Conservation (phyloP, 2,329 filamentous ascomycete genomes). For the Albifimbria verrucaria region DNA sequence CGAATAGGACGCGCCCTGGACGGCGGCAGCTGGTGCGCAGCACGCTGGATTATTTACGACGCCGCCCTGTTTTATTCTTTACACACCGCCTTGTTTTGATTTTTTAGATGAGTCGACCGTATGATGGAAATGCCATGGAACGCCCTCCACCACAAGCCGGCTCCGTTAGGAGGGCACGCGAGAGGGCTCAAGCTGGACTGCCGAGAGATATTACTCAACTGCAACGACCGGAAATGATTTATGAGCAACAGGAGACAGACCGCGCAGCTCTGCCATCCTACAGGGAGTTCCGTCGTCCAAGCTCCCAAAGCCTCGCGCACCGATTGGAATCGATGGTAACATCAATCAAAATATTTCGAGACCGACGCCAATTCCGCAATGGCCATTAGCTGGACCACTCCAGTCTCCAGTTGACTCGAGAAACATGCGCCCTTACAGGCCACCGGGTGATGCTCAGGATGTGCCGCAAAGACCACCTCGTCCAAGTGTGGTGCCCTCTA, state of each 20-base stretch:
- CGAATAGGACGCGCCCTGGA: conserved; percentile 11
- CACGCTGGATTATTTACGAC: conserved; percentile 10
- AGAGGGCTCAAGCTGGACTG: conserved; percentile 43
- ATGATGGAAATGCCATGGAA: conserved; percentile 54
- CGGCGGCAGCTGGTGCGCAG: conserved; percentile 14
- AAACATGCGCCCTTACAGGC: conserved; percentile 43
- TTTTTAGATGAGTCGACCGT: conserved; percentile 51
- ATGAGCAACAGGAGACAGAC: conserved; percentile 21
- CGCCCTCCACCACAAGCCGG: conserved; percentile 38
- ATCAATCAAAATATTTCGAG: conserved; percentile 46
- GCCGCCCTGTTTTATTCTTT: conserved; percentile 8
- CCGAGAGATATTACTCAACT: conserved; percentile 16
- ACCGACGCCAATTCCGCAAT: conserved; percentile 51
- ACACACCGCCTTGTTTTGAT: conserved; percentile 11
- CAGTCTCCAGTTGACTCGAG: conserved; percentile 26
- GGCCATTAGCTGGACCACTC: conserved; percentile 45
- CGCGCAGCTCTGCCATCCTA: conserved; percentile 23
- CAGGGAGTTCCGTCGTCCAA: conserved; percentile 16
- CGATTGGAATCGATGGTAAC: conserved; percentile 16
- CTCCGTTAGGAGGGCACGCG: conserved; percentile 53
- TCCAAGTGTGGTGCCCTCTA: conserved; percentile 57
- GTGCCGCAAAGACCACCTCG: conserved; percentile 57
- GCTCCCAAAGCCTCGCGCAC: conserved; percentile 12
- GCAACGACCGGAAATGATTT: conserved; percentile 20
- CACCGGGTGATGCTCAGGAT: conserved; percentile 46